Base-by-base conservation (phyloP, 306 rosid genomes). In the Luffa acutangula region DNA sequence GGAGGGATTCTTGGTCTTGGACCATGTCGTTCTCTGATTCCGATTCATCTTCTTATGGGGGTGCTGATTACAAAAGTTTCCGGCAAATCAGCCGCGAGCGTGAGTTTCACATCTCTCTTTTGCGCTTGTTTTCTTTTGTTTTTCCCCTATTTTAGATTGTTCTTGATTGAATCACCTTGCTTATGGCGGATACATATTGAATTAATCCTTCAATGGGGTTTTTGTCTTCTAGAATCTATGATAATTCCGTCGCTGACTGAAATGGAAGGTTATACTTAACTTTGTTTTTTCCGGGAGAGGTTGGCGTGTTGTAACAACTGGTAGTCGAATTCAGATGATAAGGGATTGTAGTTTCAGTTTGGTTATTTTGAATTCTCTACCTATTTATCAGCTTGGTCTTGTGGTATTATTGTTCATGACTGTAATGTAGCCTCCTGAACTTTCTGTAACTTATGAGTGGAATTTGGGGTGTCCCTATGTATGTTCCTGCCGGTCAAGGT, bases 51-150 rank as follows among this genome's bases (percentile, higher is more conserved):
- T 88, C 92, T 42, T 45, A 77, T 72, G 88, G 84, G 74, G 84
- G 79, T 75, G 31, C 31, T 25, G 92, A 88, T 45, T 81, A 88
- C 86, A 88, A 85, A 82, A 86, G 69, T 80, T 88, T 88, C 84
- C 81, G 85, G 72, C 92, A 86, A 86, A 81, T 86, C 85, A 88
- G 84, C 84, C 92, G 92, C 21, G 90, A 88, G 41, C 88, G 92
- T 88, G 54, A 83, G 88, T 81, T 6, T 37, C 25, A 21, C 80
- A 60, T 52, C 56, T 71, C 34, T 57, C 48, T 7, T 36, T 71
- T n/a, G 18, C 31, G 12, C n/a, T 8, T 14, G n/a, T 34, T 52
- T 57, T 3, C 21, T 18, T 56, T 20, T 34, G 3, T 65, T 18
- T 60, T 46, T 69, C 20, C 9, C 54, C 74, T 10, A 12, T 6